Percentiles rank a stretch among this genome's conserved stretches.
phyloP scores from a whole-genome alignment of 257 asterid genomes.

The Eucommia ulmoides region DNA sequence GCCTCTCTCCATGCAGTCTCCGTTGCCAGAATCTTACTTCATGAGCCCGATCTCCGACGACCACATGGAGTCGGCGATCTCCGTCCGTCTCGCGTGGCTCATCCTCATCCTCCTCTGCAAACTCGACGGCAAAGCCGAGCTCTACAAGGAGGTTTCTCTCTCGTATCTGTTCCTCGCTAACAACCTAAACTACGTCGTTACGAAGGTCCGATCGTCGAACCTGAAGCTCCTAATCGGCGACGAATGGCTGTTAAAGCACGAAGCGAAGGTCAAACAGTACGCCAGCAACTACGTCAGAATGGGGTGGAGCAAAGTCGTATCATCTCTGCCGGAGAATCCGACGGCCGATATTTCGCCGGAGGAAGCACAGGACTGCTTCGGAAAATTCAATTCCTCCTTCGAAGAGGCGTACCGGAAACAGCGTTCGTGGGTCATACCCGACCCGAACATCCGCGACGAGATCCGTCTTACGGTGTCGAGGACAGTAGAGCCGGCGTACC shows the following conservation, averaged over 20 bases:
- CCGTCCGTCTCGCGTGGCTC: conserved; percentile 58
- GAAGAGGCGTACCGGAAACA: conserved; percentile 42
- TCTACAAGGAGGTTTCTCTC: conserved; percentile 50
- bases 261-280: conserved; percentile 41
- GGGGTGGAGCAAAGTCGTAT: conserved; percentile 40
- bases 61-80: conserved; percentile 26
- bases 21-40: conserved; percentile 54
- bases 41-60: conserved; percentile 28
- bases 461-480: conserved; percentile 30
- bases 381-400: conserved; percentile 29
- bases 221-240: conserved; percentile 48
- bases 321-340: conserved; percentile 38
- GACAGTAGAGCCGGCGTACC: conserved; percentile 30
- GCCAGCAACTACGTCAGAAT: conserved; percentile 31
- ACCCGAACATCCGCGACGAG: conserved; percentile 37
- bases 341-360: conserved; percentile 26
- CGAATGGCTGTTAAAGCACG: conserved; percentile 51
- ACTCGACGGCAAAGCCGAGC: conserved; percentile 64
- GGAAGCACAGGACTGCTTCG: conserved; percentile 24
- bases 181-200: conserved; percentile 67
- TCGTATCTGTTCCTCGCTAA: conserved; percentile 67
- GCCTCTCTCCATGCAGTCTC: conserved; percentile 24
- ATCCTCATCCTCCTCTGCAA: conserved; percentile 74
- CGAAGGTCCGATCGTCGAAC: conserved; percentile 49
- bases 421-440: conserved; percentile 61